Evolutionary conservation across 805 yeast genomes (phyloP), one percentile per base, ranked within the genome.

Genomic region (Pichia membranifaciens): DNA sequence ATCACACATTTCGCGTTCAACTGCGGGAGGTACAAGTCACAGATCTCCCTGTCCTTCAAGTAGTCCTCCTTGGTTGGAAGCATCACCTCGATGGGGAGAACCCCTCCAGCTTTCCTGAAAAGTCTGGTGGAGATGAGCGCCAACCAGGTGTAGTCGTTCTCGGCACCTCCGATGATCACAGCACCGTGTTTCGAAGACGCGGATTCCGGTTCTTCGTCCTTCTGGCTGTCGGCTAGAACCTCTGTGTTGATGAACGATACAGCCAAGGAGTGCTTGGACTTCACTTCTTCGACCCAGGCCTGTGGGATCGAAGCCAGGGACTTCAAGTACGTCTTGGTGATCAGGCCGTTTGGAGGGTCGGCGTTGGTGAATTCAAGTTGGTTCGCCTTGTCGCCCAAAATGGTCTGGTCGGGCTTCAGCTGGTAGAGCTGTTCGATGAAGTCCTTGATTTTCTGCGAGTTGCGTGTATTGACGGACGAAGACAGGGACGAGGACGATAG

Each of bases 1-100:
- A 74, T 68, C 15, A 81, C 71, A 67, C 91, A 84, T 47, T 70
- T 72, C 0, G 86, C 88, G 53, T 80, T 74, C 42, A 76, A 58
- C 32, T 55, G 62, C 4, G 78, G 78, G 36, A 75, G 54, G 33
- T 68, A 57, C 9, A 50, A 57, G 41, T 72, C 73, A 59, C 81
- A 76, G 38, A 71, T 71, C 47, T 82, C 83, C 32, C 58, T 49
- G 43, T 69, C 69, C 38, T 65, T 63, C 13, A 65, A 61, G 51
- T 72, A 74, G 47, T 73, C 78, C 0, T 56, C 54, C 20, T 43
- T 55, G 10, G 64, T 58, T 13, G 78, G 75, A 23, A 75, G 58
- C 64, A 74, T 65, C 41, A 75, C 61, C 52, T 75, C 78, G 1
- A 75, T 62, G 0, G 78, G 78, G 31, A 74, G 52, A 37, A 63